Percentiles rank a stretch among this genome's conserved stretches.
These are phyloP conservation scores for Fusarium incarnatum DNA, from an alignment of 2,329 filamentous ascomycete genomes.

Conservation along the genomic window DNA sequence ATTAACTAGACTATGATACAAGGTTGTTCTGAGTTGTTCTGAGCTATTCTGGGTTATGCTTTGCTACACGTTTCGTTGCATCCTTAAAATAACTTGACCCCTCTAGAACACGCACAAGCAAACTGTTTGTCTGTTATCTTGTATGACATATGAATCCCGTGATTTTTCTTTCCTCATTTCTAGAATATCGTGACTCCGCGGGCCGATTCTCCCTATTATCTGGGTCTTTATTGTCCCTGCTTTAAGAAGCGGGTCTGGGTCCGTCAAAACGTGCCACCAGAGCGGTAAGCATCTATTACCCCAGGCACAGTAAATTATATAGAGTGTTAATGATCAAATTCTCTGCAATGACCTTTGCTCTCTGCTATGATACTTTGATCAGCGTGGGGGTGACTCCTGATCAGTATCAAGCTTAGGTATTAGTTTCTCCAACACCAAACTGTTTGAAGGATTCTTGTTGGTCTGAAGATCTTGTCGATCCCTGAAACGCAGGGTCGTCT, in stretches of 20 bases:
- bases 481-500: background rate
- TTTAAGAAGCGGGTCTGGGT: constrained; percentile 10
- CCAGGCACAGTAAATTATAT: background rate
- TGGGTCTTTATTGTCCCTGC: constrained; percentile 12
- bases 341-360: background rate
- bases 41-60: background rate
- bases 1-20: background rate
- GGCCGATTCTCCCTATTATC: constrained; percentile 25
- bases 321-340: background rate
- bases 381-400: constrained; percentile 5
- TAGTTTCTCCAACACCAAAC: background rate
- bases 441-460: background rate
- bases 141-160: constrained; percentile 24
- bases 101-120: background rate
- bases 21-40: background rate
- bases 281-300: background rate
- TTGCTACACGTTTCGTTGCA: background rate
- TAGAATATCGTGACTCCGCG: constrained; percentile 28
- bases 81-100: constrained; percentile 3
- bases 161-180: constrained; percentile 15
- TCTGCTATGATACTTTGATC: constrained; percentile 8
- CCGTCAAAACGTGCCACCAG: background rate
- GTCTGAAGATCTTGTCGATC: constrained; percentile 18
- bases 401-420: background rate
- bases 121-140: background rate